Base-by-base conservation (phyloP, 331 rosid species). In the Pyracantha coccinea region DNA sequence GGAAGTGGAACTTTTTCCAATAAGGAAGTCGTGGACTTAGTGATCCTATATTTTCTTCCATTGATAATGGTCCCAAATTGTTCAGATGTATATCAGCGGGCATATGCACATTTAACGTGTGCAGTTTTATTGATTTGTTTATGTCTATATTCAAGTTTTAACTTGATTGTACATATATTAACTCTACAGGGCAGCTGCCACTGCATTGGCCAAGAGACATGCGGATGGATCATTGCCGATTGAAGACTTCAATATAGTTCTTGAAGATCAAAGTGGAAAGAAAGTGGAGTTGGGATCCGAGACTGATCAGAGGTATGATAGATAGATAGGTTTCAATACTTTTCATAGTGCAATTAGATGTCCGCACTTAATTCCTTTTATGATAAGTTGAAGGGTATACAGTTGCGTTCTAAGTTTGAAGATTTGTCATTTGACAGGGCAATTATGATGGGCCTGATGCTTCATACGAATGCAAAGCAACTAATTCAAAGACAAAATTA, bases 361-460 rank as follows among this genome's bases (percentile, higher is more conserved):
- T 52, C 28, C 53, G 23, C 66, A 41, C 25, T 21, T 33, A 25
- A 62, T 25, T 76, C 59, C 71, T 28, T 53, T 67, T 62, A 38
- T 27, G 47, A 27, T 33, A 62, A 62, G 45, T 81, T 73, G 23
- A 68, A 19, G 29, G 47, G 53, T 76, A 38, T 73, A 52, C 15
- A 45, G 12, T 84, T 68, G 27, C 45, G 54, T 74, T 69, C 81
- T 57, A 19, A 33, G 38, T 33, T 82, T 71, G 71, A 76, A 76
- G 57, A 50, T 66, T 85, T 71, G 25, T 71, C 52, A 52, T 84
- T 78, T 81, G 79, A 65, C 88, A 91, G 98, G 86, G 98, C 97
- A 21, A 89, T 90, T 75, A 91, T 94, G 97, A 90, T 87, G 97
- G 99, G 97, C 76, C 78, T 94, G 85, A 91, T 91, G 96, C 97